These are phyloP conservation scores for Platanus orientalis DNA, from an alignment of 164 flowering plant species.

Conservation along the genomic window DNA sequence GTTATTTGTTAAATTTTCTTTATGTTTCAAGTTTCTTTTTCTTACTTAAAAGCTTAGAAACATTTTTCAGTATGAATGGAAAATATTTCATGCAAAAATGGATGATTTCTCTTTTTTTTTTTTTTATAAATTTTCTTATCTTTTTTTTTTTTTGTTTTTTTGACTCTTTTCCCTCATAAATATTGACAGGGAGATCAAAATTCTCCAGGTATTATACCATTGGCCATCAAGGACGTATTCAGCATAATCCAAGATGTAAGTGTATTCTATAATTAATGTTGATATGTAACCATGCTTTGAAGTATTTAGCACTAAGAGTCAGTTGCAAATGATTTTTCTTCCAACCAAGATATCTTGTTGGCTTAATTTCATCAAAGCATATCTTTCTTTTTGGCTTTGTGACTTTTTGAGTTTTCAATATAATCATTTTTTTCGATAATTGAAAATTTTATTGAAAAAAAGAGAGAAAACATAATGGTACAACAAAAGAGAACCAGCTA, in stretches of 20 bases:
- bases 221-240: slow-evolving; percentile 98
- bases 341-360: background rate
- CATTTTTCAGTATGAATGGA: background rate
- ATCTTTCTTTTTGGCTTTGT: too few species aligned
- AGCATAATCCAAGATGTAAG: slow-evolving; percentile 98
- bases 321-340: background rate
- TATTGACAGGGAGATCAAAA: slow-evolving; percentile 81
- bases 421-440: too few species aligned
- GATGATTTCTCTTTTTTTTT: too few species aligned
- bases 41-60: background rate
- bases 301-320: too few species aligned
- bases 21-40: background rate
- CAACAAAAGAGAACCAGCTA: too few species aligned
- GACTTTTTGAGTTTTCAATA: too few species aligned
- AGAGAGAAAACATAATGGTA: too few species aligned
- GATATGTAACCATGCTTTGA: too few species aligned
- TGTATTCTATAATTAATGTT: slow-evolving; percentile 4
- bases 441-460: too few species aligned
- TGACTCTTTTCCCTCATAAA: slow-evolving; percentile 4
- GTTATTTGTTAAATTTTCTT: background rate
- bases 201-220: slow-evolving; percentile 87
- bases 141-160: background rate
- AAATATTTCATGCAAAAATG: too few species aligned
- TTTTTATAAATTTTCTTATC: background rate
- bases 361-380: background rate